phyloP scores from a whole-genome alignment of 768 basidiomycete species.

The Boletus pseudo-olivaceus region DNA sequence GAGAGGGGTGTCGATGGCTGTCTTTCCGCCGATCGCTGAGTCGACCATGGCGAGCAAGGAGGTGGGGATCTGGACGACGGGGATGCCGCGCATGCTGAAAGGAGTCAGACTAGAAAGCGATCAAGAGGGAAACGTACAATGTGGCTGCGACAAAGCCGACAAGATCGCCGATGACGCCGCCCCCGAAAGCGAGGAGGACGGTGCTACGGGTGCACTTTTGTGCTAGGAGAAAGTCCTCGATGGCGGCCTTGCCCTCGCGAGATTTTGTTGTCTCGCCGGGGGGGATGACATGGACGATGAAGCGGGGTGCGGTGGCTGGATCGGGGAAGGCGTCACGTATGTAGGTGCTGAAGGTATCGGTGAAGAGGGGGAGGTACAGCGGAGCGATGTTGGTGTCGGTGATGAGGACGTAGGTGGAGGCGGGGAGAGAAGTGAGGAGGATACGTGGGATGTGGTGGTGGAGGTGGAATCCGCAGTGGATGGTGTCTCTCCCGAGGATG shows the following conservation, averaged over 20 bases:
- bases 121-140: slow-evolving; percentile 55
- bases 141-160: slow-evolving; percentile 97
- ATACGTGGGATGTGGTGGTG: slow-evolving; percentile 80
- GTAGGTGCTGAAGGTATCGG: slow-evolving; percentile 56
- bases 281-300: slow-evolving; percentile 73
- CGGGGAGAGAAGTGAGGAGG: slow-evolving; percentile 63
- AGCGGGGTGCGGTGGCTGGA: slow-evolving; percentile 46
- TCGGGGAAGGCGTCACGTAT: slow-evolving; percentile 25
- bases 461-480: slow-evolving; percentile 94
- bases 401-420: slow-evolving; percentile 86
- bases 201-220: slow-evolving; percentile 91
- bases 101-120: not conserved
- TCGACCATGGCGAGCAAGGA: slow-evolving; percentile 98
- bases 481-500: slow-evolving; percentile 80
- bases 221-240: slow-evolving; percentile 89
- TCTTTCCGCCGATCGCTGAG: slow-evolving; percentile 96
- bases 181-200: slow-evolving; percentile 89
- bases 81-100: slow-evolving; percentile 93
- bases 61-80: slow-evolving; percentile 94
- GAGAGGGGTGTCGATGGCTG: slow-evolving; percentile 97
- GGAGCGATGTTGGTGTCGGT: slow-evolving; percentile 90
- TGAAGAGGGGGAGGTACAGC: slow-evolving; percentile 69
- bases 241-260: slow-evolving; percentile 83
- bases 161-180: slow-evolving; percentile 96
- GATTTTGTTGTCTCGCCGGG: slow-evolving; percentile 95